Conservation (phyloP, 768 basidiomycete genomes). For the Tubosaeta sp. region DNA sequence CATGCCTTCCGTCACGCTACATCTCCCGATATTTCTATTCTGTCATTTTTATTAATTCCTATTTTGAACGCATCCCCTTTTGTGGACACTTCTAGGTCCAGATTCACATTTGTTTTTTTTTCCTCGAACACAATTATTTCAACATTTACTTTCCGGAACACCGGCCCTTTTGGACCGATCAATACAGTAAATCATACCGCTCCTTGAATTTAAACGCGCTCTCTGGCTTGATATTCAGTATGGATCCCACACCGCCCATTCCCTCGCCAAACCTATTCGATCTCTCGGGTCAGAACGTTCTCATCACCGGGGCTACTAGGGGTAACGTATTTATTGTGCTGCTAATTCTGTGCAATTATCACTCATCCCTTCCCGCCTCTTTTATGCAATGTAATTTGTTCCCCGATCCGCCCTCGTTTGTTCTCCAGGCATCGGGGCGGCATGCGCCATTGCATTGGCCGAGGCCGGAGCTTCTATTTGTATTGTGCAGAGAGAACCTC, state of each 20-base stretch:
- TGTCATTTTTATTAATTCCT: conserved; percentile 19
- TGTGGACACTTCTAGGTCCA: conserved; percentile 8
- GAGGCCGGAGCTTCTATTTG: conserved; percentile 51
- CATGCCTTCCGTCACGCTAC: conserved; percentile 19
- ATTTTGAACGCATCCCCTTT: conserved; percentile 18
- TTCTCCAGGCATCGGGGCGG: conserved; percentile 48
- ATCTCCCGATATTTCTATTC: conserved; percentile 22
- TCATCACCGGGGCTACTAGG: conserved; percentile 79
- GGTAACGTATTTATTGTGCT: conserved; percentile 42
- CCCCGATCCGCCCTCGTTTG: conserved; percentile 8
- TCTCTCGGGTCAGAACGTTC: conserved; percentile 60
- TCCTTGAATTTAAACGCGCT: conserved; percentile 21
- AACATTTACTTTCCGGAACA: conserved; percentile 15
- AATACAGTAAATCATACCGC: conserved; percentile 22
- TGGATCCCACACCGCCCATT: conserved; percentile 51
- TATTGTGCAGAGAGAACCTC: conserved; percentile 43
- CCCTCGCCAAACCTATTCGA: conserved; percentile 60
- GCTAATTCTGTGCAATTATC: conserved; percentile 19
- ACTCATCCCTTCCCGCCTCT: conserved; percentile 4
- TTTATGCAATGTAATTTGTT: conserved; percentile 12
- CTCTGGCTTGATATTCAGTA: conserved; percentile 21
- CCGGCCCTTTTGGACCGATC: conserved; percentile 31
- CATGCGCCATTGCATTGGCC: conserved; percentile 52
- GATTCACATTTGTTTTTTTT: conserved; percentile 14
- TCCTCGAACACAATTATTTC: background rate